Percentiles rank a stretch among this genome's conserved stretches.
phyloP scores from a whole-genome alignment of 2,329 filamentous ascomycete species.

The Cordyceps cicadae region DNA sequence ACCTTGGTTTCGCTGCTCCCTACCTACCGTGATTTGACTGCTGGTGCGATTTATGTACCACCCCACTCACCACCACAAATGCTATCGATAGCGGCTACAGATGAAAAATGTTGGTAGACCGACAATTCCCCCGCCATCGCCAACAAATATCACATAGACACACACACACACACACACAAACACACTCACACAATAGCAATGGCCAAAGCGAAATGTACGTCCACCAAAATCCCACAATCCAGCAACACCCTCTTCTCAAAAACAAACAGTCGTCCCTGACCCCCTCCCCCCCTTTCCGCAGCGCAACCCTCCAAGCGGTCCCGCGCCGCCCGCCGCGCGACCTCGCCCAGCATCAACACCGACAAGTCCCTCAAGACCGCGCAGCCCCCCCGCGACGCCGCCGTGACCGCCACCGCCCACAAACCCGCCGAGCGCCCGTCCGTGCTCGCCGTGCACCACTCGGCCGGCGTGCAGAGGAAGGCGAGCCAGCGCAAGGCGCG shows the following conservation, averaged over 20 bases:
- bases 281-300: conserved; percentile 21
- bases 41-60: no score
- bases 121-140: background rate
- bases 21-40: no score
- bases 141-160: no score
- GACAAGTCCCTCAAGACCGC: conserved; percentile 63
- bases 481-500: conserved; percentile 46
- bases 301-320: conserved; percentile 57
- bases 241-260: no score
- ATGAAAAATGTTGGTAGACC: no score
- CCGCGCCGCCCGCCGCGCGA: conserved; percentile 64
- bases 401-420: no score
- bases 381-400: conserved; percentile 37
- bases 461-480: conserved; percentile 61
- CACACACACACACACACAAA: background rate
- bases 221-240: background rate
- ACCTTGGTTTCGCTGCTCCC: no score
- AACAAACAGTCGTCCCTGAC: no score
- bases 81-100: no score
- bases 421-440: conserved; percentile 42
- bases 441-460: conserved; percentile 60
- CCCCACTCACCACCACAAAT: no score
- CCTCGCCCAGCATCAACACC: conserved; percentile 60
- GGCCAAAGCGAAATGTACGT: conserved; percentile 25
- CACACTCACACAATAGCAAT: conserved; percentile 17